Base-by-base conservation (phyloP, 768 basidiomycete genomes). In the Gymnopilus dilepis region DNA sequence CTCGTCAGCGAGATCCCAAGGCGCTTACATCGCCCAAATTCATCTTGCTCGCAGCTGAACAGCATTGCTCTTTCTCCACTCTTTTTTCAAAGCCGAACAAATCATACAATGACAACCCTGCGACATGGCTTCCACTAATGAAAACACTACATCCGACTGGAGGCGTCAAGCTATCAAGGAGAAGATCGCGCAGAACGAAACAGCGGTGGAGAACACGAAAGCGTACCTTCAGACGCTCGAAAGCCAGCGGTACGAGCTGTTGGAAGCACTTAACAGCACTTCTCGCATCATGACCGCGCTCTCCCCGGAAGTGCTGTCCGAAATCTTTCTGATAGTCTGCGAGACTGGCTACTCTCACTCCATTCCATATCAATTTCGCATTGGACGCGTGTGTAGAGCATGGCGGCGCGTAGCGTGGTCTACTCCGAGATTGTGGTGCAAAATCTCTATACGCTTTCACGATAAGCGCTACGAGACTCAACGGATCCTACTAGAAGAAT, bases 401-500 rank as follows among this genome's bases (percentile, higher is more conserved):
- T 61, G 60, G 60, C 50, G 60, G 37, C 21, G 42, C 15, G 24
- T 56, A 24, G 60, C 50, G 15, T 61, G 60, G 60, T 22, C 47
- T 1, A 61, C 56, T 15, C 60, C 54, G 3, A 43, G 60, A 19
- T 26, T 61, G 15, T 61, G 54, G 60, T 6, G 13, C 1, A 26
- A n/a, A 4, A 19, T 61, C 9, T 19, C 30, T 13, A 50, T 61
- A 15, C 9, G 3, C 6, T 60, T 60, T 30, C 13, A 5, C 5
- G 15, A 31, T 17, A 6, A 9, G 12, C 28, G 30, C 7, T 45
- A n/a, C 17, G 31, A 60, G 2, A 24, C 42, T 6, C 59, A 60
- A 41, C 22, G 26, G 21, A 6, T 19, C 6, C 59, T 60, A 2
- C 51, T 60, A 37, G 30, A 56, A 40, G 60, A 55, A 24, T 61